Evolutionary conservation across 2,329 filamentous ascomycete species (phyloP), one percentile per base, ranked within the genome.

Genomic region (Tolypocladium album): DNA sequence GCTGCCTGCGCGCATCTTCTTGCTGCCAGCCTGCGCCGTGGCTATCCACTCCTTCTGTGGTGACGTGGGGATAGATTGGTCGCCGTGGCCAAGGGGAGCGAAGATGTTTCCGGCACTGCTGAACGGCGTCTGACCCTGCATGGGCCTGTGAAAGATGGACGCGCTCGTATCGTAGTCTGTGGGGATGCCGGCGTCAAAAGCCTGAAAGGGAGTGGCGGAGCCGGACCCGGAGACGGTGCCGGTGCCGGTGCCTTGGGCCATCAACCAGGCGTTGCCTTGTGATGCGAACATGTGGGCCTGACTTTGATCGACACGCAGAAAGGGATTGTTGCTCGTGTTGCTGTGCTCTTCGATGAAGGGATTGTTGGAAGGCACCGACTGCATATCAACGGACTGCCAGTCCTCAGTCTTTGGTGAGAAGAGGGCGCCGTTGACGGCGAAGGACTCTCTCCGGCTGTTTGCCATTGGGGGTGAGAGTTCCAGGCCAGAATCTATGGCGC

Each of bases 181-280:
- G 45, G 81, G 75, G 40, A 85, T 73, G 56, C 40, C 47, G 13
- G 85, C 82, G 67, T 73, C 70, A 68, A 90, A 89, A 58, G 85
- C 79, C 62, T 85, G 86, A 62, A 91, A 84, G 20, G 89, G 88
- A 8, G 90, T 93, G 72, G 85, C 88, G 63, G 89, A 83, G 57
- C 85, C 88, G 63, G 89, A 84, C 58, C 85, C 88, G 34, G 88
- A 89, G 58, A 85, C 27, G 27, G 27, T 31, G 58, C 85, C 27
- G 27, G 27, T 31, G 58, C 85, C 88, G 34, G 88, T 88, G 67
- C 78, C 79, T 57, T 81, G 81, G 66, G 85, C 81, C 71, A 87
- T 80, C 57, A 85, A 78, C 88, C 89, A 92, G 63, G 78, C 70
- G 64, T 75, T 75, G 55, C 68, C 70, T 43, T 76, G 73, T 59